phyloP scores from a whole-genome alignment of 202 grass and related monocot species.

The Eragrostis tef region DNA sequence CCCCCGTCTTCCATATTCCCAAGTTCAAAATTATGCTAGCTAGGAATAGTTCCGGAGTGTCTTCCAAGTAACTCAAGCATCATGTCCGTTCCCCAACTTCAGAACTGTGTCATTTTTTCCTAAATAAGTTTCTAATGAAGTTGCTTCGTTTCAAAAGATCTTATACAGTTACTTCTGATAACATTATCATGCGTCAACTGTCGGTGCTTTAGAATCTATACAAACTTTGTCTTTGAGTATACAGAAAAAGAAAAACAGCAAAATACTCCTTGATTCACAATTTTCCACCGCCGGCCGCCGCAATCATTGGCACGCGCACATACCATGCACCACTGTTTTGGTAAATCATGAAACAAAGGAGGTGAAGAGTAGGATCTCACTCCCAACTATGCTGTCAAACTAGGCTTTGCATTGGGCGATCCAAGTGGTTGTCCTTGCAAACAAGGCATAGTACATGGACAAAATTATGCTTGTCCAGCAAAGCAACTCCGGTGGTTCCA shows the following conservation, averaged over 20 bases:
- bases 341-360: conserved; percentile 9
- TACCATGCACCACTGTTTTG: neutral
- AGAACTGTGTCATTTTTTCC: neutral
- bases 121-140: neutral
- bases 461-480: conserved; percentile 44
- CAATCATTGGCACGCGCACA: conserved; percentile 17
- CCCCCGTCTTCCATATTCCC: neutral
- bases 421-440: conserved; percentile 38
- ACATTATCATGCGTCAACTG: conserved; percentile 8
- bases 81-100: conserved; percentile 26
- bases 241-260: neutral
- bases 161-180: neutral
- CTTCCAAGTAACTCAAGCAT: conserved; percentile 62
- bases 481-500: conserved; percentile 48
- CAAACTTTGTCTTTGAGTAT: neutral
- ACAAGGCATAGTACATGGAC: conserved; percentile 39
- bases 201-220: conserved; percentile 11
- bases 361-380: conserved; percentile 4
- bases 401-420: conserved; percentile 33
- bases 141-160: neutral
- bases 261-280: conserved; percentile 11
- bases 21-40: conserved; percentile 37
- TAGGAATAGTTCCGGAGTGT: conserved; percentile 47
- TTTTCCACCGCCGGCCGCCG: neutral
- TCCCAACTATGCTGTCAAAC: conserved; percentile 34